A percentile compares a stretch with the other conserved stretches of the same genome.
Conservation (phyloP, 257 asterid species). For the Penstemon barbatus region DNA sequence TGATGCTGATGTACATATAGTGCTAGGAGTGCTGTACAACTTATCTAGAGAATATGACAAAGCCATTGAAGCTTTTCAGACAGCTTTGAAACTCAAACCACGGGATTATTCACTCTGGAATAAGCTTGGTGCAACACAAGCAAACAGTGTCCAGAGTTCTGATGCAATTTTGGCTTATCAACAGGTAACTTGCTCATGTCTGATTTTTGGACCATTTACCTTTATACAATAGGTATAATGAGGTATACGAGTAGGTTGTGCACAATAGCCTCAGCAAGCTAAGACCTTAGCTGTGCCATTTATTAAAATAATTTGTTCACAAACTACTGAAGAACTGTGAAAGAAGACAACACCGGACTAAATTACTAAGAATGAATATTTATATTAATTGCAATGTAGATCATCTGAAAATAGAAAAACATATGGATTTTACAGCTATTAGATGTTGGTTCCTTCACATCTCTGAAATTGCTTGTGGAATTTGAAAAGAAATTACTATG, state of each 20-base stretch:
- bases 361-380: too few relatives aligned
- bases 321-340: conserved; percentile 9
- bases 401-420: conserved; percentile 1
- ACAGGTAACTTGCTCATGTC: conserved; percentile 51
- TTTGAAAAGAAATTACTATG: background rate
- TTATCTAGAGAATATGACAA: conserved; percentile 84
- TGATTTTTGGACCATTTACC: conserved; percentile 1
- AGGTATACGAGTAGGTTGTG: conserved; percentile 20
- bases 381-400: background rate
- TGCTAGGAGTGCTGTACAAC: conserved; percentile 90
- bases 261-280: conserved; percentile 6
- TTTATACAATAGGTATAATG: background rate
- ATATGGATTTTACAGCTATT: background rate
- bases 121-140: conserved; percentile 99
- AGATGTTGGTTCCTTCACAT: background rate
- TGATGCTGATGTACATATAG: conserved; percentile 97
- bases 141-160: conserved; percentile 94
- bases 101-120: conserved; percentile 98
- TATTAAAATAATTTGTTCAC: background rate
- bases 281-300: background rate
- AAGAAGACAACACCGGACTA: background rate
- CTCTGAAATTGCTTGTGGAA: conserved; percentile 8
- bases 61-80: conserved; percentile 93
- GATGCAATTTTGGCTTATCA: conserved; percentile 96
- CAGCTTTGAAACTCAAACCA: conserved; percentile 92